Evolutionary conservation across 306 rosid species (phyloP), one percentile per base, ranked within the genome.

Genomic region (Sindora glabra): DNA sequence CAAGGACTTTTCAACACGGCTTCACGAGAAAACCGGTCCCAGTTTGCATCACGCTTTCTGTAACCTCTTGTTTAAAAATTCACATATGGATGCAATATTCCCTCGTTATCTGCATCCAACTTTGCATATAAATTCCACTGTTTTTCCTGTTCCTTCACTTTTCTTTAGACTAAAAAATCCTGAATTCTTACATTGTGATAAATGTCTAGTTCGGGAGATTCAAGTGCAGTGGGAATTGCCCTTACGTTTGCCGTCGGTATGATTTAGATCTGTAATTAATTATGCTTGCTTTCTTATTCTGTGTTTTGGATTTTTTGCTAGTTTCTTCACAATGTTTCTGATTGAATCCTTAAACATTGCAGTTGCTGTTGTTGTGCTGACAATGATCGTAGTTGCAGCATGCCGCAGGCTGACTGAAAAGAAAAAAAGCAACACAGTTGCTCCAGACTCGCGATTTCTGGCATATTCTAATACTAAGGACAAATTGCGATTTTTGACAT

Each of bases 381-480:
- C 47, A 11, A 0, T 10, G 14, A 0, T 58, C 10, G 1, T 68
- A 22, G 0, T 40, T 3, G 19, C 0, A 3, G 25, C 39, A 13
- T 24, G 34, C 25, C 0, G 0, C 12, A 33, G 12, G 48, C n/a
- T 42, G 16, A 26, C 13, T 3, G 5, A 5, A 14, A 1, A 5
- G 8, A n/a, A 3, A 3, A 2, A 2, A 2, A 39, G 27, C 16
- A 36, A 4, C 36, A 36, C 36, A 4, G 22, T 30, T 30, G 52
- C 19, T 51, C n/a, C 44, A 15, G 63, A 54, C 46, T 13, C 38
- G 1, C 25, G 25, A 10, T 53, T 53, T 41, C 54, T 18, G 12
- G 48, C 73, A 17, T 17, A 16, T n/a, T n/a, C n/a, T n/a, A n/a
- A n/a, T 5, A 69, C 39, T n/a, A 60, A 59, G 62, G 62, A 69